Evolutionary conservation across 164 flowering plant species (phyloP), one percentile per base, ranked within the genome.

Genomic region (Piper betle): DNA sequence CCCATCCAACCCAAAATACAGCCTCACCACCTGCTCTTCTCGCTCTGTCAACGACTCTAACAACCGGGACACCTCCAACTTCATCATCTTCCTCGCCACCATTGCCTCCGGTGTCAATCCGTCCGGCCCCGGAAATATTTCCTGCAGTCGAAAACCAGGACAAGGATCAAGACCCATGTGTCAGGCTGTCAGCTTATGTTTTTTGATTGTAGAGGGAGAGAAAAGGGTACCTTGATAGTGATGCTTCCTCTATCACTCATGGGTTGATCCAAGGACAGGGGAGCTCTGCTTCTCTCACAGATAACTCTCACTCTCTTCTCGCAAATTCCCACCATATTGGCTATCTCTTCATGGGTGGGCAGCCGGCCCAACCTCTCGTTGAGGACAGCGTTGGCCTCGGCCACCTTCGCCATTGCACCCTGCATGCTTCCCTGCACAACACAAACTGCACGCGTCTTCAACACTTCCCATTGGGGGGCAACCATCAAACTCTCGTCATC

Each of bases 351-450:
- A 39, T 71, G 61, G 1, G 80, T 79, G 20, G 87, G 81, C 52
- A 38, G 42, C 43, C 81, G 72, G 50, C 73, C 56, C 59, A 82
- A 68, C 55, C 65, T 78, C 67, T 33, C 64, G 57, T 64, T 73
- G 43, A 85, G 61, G 52, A 61, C 55, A 55, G 48, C 72, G 59
- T 68, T 78, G 16, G 85, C 81, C 65, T 82, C 80, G 46, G 81
- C 74, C 58, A 85, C 72, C 67, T 75, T 80, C 38, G 84, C 76
- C 61, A 78, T 59, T 72, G 59, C 61, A 42, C 61, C 76, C 38
- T 66, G 73, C 71, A 78, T 68, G 75, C 72, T 72, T 64, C 80
- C 86, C 87, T 85, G 64, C 80, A 82, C 75, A 79, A 56, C 64
- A 75, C 73, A 76, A 76, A 73, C 86, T 84, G 50, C 33, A 1